Base-by-base conservation (phyloP, 2,329 filamentous ascomycete genomes). In the Sporothrix curviconia region DNA sequence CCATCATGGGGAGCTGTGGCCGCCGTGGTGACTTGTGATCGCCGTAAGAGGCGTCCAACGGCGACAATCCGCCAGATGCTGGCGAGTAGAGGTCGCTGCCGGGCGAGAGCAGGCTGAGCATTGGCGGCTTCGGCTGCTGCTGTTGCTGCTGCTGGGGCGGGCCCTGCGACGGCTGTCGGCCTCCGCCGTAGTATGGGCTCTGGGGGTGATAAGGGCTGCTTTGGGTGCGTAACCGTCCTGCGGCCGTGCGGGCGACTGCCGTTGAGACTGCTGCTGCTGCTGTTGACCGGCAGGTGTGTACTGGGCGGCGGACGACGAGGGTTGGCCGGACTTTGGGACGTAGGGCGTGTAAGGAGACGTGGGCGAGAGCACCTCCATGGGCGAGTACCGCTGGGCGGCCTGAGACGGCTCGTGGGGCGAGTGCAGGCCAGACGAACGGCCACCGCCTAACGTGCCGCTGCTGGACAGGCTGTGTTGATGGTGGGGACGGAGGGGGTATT, bases 381-480 rank as follows among this genome's bases (percentile, higher is more conserved):
- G 94, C 47, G 92, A 97, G 74, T 97, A 97, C 69, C 92, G 85
- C 71, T 95, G 89, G 59, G 91, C 89, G 58, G 90, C 90, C 52
- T 89, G 80, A 43, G 90, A 94, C 59, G 89, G 85, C 67, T 92
- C 85, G 63, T 85, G 85, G 52, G 86, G 76, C 47, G 87, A 88
- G 70, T 92, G 87, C 65, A 90, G 83, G 61, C 60, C 84, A 65
- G 42, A 75, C 63, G 60, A 74, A 72, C 61, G 57, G 24, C 43
- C 54, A 34, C 40, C 46, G 17, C 37, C 49, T 6, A 59, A 24
- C 60, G 71, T 66, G 63, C 73, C 73, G 63, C 74, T 70, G 56
- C 72, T 72, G 28, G 81, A 83, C 59, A 82, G 77, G 64, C 92
- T 85, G 67, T 90, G 84, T 69, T 90, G 86, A 69, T 91, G 87